Percentiles rank a stretch among this genome's conserved stretches.
Evolutionary conservation across 257 asterid species (phyloP).

Genomic region (Schizonepeta tenuifolia): DNA sequence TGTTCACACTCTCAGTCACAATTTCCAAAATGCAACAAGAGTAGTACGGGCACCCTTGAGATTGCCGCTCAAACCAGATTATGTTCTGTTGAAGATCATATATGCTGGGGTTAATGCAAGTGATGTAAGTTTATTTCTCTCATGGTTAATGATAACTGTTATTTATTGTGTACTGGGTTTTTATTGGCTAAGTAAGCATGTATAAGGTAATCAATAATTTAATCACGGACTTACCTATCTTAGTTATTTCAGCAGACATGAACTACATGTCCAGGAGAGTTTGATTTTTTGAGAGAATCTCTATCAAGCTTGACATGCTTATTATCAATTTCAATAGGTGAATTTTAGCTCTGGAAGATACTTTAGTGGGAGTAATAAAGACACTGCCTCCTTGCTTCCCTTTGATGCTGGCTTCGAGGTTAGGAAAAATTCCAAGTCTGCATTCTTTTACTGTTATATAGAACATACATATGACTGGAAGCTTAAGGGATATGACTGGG

Average conservation of each 20-base stretch:
- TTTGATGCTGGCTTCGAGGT: slow-evolving; percentile 99
- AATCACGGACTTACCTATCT: not conserved
- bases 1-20: slow-evolving; percentile 88
- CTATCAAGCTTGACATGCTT: slow-evolving; percentile 25
- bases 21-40: slow-evolving; percentile 78
- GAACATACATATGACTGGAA: not conserved
- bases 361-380: slow-evolving; percentile 68
- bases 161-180: slow-evolving; percentile 17
- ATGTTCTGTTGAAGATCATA: slow-evolving; percentile 82
- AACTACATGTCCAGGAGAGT: slow-evolving; percentile 12
- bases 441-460: slow-evolving; percentile 3
- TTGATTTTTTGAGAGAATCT: slow-evolving; percentile 16
- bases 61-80: slow-evolving; percentile 74
- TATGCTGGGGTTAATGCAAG: slow-evolving; percentile 99
- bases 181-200: slow-evolving; percentile 5
- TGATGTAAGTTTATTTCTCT: slow-evolving; percentile 71
- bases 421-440: slow-evolving; percentile 12
- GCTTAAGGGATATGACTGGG: slow-evolving; percentile 11
- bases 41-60: slow-evolving; percentile 61
- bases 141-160: not conserved
- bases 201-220: not conserved
- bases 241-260: slow-evolving; percentile 15
- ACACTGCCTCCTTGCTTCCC: slow-evolving; percentile 72
- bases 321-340: slow-evolving; percentile 59
- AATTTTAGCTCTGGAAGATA: slow-evolving; percentile 96